Percentiles rank a stretch among this genome's conserved stretches.
These are phyloP conservation scores for Ampelocalamus luodianensis DNA, from an alignment of 176 grass and related monocot genomes.

Conservation along the genomic window DNA sequence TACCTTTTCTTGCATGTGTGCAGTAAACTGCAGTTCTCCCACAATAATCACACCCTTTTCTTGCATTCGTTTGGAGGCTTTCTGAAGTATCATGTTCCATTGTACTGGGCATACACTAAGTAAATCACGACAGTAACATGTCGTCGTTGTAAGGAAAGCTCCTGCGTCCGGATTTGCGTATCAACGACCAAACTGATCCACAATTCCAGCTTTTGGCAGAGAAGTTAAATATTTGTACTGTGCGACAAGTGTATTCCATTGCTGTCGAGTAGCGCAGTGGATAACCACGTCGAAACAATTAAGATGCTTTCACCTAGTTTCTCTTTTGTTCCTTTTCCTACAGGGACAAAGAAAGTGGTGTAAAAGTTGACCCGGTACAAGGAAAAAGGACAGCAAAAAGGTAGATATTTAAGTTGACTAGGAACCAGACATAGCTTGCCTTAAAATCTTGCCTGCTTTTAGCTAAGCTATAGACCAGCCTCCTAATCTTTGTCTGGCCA, in stretches of 20 bases:
- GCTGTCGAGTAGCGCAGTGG: conserved; percentile 14
- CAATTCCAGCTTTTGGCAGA: background rate
- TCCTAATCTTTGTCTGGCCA: conserved; percentile 11
- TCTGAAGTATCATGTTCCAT: background rate
- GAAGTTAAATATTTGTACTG: conserved; percentile 24
- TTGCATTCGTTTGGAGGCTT: background rate
- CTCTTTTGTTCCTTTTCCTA: conserved; percentile 22
- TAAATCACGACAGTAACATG: background rate
- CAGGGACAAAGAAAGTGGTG: conserved; percentile 24
- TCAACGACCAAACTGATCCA: background rate
- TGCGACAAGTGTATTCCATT: conserved; percentile 27
- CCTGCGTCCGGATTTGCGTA: background rate
- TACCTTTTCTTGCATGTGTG: background rate
- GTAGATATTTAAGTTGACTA: conserved; percentile 26
- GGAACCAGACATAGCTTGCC: conserved; percentile 16
- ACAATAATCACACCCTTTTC: background rate
- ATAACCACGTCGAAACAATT: conserved; percentile 28
- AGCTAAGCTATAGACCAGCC: conserved; percentile 35
- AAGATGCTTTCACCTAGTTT: conserved; percentile 26
- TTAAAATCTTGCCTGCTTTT: conserved; percentile 48
- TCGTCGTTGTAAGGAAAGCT: conserved; percentile 13
- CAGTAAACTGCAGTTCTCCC: no score
- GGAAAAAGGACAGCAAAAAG: conserved; percentile 44
- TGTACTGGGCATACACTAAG: background rate
- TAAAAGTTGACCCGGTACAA: conserved; percentile 50